A percentile compares a stretch with the other conserved stretches of the same genome.
These are phyloP conservation scores for Aspergillus chevalieri DNA, from an alignment of 2,329 filamentous ascomycete species.

Conservation along the genomic window DNA sequence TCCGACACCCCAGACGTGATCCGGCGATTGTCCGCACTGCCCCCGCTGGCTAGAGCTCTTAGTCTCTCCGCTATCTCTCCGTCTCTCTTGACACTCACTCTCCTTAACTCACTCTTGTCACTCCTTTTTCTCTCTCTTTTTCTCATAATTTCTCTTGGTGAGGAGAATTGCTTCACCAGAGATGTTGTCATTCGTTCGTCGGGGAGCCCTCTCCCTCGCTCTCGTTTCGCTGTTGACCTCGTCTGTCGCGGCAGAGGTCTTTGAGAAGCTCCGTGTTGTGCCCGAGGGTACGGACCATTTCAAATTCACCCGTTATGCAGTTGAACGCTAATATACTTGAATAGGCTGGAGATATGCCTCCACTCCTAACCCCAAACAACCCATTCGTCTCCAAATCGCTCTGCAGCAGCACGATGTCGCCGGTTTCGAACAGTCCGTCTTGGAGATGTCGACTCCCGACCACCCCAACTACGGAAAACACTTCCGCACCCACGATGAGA, in stretches of 20 bases:
- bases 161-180: neutral
- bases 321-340: neutral
- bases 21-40: no score
- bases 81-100: neutral
- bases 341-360: constrained; percentile 29
- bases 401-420: constrained; percentile 29
- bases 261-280: constrained; percentile 29
- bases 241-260: constrained; percentile 24
- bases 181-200: constrained; percentile 23
- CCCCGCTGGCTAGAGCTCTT: no score
- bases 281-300: constrained; percentile 25
- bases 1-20: no score
- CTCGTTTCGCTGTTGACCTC: constrained; percentile 23
- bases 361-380: constrained; percentile 18
- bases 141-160: neutral
- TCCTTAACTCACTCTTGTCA: neutral
- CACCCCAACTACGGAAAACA: constrained; percentile 46
- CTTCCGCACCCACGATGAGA: constrained; percentile 42
- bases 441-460: constrained; percentile 46
- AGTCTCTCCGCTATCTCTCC: neutral
- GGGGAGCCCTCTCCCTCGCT: constrained; percentile 24
- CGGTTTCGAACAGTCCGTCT: constrained; percentile 41
- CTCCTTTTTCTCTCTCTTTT: neutral
- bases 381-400: constrained; percentile 30
- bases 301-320: neutral